Evolutionary conservation across 2,329 filamentous ascomycete genomes (phyloP).

Genomic region (Hymenoscyphus fraxineus): DNA sequence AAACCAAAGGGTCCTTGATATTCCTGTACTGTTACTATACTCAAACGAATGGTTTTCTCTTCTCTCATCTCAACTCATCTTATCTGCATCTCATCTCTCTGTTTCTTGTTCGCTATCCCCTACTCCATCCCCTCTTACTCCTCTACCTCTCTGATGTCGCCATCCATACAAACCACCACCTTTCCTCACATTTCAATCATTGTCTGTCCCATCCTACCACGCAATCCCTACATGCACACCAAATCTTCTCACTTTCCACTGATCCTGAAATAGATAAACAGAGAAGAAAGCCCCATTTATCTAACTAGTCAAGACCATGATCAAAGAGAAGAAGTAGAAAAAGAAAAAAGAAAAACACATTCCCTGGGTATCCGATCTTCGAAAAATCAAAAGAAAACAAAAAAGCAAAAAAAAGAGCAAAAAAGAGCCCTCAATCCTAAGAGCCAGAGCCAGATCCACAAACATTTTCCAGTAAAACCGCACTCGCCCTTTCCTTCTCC

Average conservation of each 20-base stretch:
- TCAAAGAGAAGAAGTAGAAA: not conserved
- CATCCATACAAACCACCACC: too few relatives aligned
- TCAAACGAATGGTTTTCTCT: slow-evolving; percentile 4
- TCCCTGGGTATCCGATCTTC: slow-evolving; percentile 29
- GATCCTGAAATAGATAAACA: not conserved
- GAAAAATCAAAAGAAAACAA: slow-evolving; percentile 19
- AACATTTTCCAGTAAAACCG: not conserved
- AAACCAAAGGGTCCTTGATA: slow-evolving; percentile 1
- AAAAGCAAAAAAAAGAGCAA: slow-evolving; percentile 11
- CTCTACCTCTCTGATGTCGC: too few relatives aligned
- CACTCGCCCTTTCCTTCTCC: not conserved
- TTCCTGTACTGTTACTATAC: slow-evolving; percentile 4
- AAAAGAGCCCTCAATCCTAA: slow-evolving; percentile 1
- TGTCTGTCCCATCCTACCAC: not conserved
- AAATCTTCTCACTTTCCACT: not conserved
- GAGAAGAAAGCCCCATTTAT: not conserved
- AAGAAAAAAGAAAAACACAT: slow-evolving; percentile 14
- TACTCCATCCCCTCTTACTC: not conserved
- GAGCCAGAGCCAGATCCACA: slow-evolving; percentile 12
- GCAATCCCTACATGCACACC: not conserved
- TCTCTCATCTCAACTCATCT: not conserved
- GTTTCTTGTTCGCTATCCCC: not conserved
- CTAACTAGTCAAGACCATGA: not conserved
- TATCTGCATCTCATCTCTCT: not conserved
- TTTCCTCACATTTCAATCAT: too few relatives aligned